Base-by-base conservation (phyloP, 192 early-diverging fungal genomes). In the Coemansia sp. region DNA sequence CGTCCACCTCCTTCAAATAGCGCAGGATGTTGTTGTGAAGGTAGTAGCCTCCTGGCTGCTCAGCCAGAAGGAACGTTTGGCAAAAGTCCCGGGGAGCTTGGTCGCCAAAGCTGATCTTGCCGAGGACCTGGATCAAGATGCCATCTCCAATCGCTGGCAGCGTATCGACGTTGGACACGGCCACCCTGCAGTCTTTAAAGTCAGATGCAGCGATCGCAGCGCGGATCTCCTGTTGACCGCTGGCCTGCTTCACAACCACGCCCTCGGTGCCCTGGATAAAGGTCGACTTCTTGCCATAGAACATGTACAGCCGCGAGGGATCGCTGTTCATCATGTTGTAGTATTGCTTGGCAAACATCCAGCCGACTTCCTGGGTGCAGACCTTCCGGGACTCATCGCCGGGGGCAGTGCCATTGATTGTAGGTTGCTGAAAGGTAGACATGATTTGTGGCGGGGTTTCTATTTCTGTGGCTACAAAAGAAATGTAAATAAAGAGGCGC, bases 1-100 rank as follows among this genome's bases (percentile, higher is more conserved):
- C 88, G 56, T 74, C 74, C 62, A 95, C 94, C n/a, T 97, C 94
- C 72, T 91, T 92, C 71, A 97, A 79, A 83, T 91, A 96, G 62
- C 95, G 90, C 85, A 97, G 90, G 62, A 97, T 95, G 73, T 96
- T 93, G 69, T 95, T 95, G 79, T 90, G 78, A 25, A 97, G 93
- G 70, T 92, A 96, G 81, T 93, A 97, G n/a, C 93, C 93, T 50
- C 84, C 85, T 19, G 89, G 89, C 73, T 95, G 94, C 74, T 90
- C 85, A 46, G 91, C 95, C 54, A 97, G 79, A 64, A 94, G 88
- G 75, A 97, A 95, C 29, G 94, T 94, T 69, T 96, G 95, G 33
- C 85, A 89, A 71, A 97, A 97, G 70, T 93, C 91, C 80, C 90
- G 91, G 38, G 89, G 87, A 15, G 89, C 67, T 48, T 86, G 87